A percentile compares a stretch with the other conserved stretches of the same genome.
Evolutionary conservation across 2,329 filamentous ascomycete species (phyloP).

Genomic region (Apiospora arundinis): DNA sequence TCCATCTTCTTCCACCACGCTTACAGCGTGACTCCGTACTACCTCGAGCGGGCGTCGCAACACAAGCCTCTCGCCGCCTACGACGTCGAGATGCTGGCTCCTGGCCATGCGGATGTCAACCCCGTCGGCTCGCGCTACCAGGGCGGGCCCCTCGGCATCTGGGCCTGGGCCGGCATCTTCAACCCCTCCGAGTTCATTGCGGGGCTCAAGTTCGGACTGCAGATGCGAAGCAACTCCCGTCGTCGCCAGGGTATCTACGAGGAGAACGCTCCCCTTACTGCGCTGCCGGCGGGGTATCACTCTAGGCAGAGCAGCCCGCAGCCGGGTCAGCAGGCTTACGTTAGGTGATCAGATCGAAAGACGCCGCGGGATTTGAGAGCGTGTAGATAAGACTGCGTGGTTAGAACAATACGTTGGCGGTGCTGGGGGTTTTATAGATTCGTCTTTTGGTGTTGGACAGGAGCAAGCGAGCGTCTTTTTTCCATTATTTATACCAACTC

Average conservation of each 20-base stretch:
- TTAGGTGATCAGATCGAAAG: neutral
- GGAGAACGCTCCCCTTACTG: neutral
- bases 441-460: too few relatives aligned
- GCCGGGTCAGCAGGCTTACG: neutral
- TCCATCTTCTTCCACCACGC: slow-evolving; percentile 35
- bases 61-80: slow-evolving; percentile 19
- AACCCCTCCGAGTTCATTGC: slow-evolving; percentile 24
- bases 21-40: slow-evolving; percentile 33
- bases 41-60: neutral
- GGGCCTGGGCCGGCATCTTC: slow-evolving; percentile 21
- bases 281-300: neutral
- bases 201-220: slow-evolving; percentile 20
- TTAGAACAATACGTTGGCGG: too few relatives aligned
- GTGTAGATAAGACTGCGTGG: too few relatives aligned
- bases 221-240: slow-evolving; percentile 15
- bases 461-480: too few relatives aligned
- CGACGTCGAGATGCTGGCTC: neutral
- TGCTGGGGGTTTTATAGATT: too few relatives aligned
- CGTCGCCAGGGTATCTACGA: neutral
- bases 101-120: neutral
- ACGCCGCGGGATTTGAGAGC: neutral
- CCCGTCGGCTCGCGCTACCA: slow-evolving; percentile 18
- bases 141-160: slow-evolving; percentile 23
- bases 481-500: too few relatives aligned
- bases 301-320: neutral